These are phyloP conservation scores for Cyclocybe aegerita DNA, from an alignment of 768 basidiomycete species.

Conservation along the genomic window DNA sequence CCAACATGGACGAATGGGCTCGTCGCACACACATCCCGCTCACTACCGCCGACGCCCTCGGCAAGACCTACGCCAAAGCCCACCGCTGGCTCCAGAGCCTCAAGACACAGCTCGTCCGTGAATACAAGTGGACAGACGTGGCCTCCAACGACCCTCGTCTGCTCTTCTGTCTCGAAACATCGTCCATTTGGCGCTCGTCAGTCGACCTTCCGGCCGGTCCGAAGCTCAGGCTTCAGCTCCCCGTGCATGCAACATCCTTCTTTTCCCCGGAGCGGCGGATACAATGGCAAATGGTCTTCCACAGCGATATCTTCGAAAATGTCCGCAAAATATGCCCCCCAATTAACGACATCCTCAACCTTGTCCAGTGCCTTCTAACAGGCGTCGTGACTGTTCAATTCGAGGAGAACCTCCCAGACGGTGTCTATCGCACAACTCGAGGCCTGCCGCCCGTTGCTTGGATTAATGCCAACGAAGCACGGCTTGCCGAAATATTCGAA, in stretches of 20 bases:
- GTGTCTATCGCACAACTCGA: conserved; percentile 71
- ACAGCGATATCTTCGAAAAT: conserved; percentile 72
- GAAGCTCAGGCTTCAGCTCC: conserved; percentile 68
- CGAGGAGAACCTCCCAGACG: conserved; percentile 73
- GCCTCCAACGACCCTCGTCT: conserved; percentile 62
- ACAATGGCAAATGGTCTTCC: conserved; percentile 92
- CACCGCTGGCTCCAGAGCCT: conserved; percentile 74
- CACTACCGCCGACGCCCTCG: conserved; percentile 80
- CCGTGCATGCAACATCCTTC: conserved; percentile 79
- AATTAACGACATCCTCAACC: conserved; percentile 66
- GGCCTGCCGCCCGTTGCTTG: conserved; percentile 77
- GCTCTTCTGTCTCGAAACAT: conserved; percentile 77
- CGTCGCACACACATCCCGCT: conserved; percentile 76
- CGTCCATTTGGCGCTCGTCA: conserved; percentile 76
- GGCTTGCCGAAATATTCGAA: conserved; percentile 76
- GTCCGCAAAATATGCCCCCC: conserved; percentile 67
- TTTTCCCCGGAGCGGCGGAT: conserved; percentile 82
- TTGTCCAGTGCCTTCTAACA: conserved; percentile 72
- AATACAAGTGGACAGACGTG: conserved; percentile 70
- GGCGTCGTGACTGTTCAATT: conserved; percentile 71
- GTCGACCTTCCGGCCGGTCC: conserved; percentile 77
- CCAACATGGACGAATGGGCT: conserved; percentile 84
- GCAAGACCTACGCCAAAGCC: conserved; percentile 76
- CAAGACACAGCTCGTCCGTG: conserved; percentile 60
- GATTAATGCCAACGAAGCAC: conserved; percentile 67